Evolutionary conservation across 2,329 filamentous ascomycete species (phyloP), one percentile per base, ranked within the genome.

Genomic region (Pseudogymnoascus sp.): DNA sequence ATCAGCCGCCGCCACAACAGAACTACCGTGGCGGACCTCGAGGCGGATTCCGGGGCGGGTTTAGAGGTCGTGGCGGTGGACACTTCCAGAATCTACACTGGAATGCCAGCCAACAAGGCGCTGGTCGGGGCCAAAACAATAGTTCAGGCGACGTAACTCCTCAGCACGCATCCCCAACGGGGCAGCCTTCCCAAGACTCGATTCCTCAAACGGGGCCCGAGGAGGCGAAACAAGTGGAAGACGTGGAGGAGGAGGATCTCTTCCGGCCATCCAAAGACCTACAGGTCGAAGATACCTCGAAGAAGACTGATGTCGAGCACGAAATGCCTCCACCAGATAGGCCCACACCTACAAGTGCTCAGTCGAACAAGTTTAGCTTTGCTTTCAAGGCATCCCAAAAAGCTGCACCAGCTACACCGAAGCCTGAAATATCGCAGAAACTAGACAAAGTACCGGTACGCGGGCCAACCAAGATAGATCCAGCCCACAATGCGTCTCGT

Each of bases 281-380:
- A 8, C 84, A 85, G 64, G 82, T 83, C 12, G 88, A 90, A 71
- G 86, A 90, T 70, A 80, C 69, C 68, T 75, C 80, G 21, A 82
- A 84, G 60, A 77, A 79, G 11, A 75, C 75, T 23, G 75, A 78
- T 61, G 75, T 77, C 59, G 72, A 76, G 21, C 80, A 83, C 63
- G 78, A 80, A 62, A 83, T 84, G 76, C 81, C 81, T 31, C 82
- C 82, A 18, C 80, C 84, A 10, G 79, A 75, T 63, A 82, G 83
- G 64, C 78, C 71, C n/a, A 73, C 77, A 11, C 78, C 81, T 36
- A 76, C 78, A 3, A 74, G 74, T 14, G 74, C 77, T 1, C 77
- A 78, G 62, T 73, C 73, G 59, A 85, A 86, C 50, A 95, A 93
- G 76, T 96, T 97, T 71, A 96, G 91, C 73, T 97, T 97, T 74